Conservation (phyloP, 2,329 filamentous ascomycete genomes). For the Torrubiellomyces zombiae region DNA sequence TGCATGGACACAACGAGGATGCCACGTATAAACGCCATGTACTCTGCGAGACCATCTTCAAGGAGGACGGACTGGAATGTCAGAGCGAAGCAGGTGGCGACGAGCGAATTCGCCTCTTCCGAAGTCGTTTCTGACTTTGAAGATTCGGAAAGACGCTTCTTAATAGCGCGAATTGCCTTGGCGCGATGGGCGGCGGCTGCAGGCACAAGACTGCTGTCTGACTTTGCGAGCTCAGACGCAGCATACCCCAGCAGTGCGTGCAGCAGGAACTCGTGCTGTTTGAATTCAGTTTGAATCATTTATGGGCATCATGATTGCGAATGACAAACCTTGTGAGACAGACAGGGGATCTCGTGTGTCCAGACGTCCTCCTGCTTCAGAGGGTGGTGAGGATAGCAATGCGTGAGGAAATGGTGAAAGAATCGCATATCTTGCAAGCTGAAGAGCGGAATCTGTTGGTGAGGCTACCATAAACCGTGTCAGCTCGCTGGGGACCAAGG, state of each 20-base stretch:
- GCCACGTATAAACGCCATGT: conserved; percentile 42
- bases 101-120: conserved; percentile 40
- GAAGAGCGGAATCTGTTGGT: conserved; percentile 40
- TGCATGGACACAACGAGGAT: conserved; percentile 37
- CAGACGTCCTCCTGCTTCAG: conserved; percentile 49
- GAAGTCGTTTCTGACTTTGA: conserved; percentile 22
- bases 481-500: too few relatives aligned
- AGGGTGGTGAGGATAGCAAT: conserved; percentile 47
- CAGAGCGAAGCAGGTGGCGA: conserved; percentile 42
- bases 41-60: conserved; percentile 41
- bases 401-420: conserved; percentile 48
- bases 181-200: conserved; percentile 48
- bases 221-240: conserved; percentile 44
- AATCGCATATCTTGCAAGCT: conserved; percentile 49
- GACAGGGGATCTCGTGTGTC: conserved; percentile 49
- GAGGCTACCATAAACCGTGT: conserved; percentile 27
- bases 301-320: not conserved
- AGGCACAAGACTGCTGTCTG: conserved; percentile 32
- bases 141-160: conserved; percentile 30
- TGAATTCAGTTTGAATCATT: conserved; percentile 3
- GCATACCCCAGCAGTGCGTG: conserved; percentile 53
- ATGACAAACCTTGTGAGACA: conserved; percentile 43
- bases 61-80: conserved; percentile 41
- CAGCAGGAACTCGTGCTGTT: conserved; percentile 49
- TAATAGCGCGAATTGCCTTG: conserved; percentile 46